Conservation (phyloP, 305 asterid genomes). For the Ilex paraguariensis region DNA sequence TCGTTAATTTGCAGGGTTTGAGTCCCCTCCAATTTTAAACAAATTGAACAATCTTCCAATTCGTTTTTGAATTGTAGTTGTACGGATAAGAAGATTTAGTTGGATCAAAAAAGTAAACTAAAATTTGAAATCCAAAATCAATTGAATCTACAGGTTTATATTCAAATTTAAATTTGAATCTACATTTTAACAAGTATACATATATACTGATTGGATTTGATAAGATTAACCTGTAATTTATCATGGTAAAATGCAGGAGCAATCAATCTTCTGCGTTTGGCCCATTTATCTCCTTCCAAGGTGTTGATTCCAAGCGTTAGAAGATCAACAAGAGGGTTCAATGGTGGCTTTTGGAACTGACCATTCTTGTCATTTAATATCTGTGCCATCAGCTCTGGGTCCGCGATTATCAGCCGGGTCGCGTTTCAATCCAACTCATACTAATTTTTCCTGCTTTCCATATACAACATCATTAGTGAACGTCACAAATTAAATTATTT, state of each 20-base stretch:
- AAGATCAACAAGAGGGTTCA: constrained; percentile 24
- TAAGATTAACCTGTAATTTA: constrained; percentile 15
- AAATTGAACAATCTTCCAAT: too few relatives aligned
- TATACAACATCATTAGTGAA: background rate
- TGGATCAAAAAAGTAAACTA: too few relatives aligned
- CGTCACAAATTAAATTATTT: background rate
- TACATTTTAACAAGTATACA: too few relatives aligned
- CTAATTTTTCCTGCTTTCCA: background rate
- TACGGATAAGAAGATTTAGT: too few relatives aligned
- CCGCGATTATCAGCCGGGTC: constrained; percentile 22
- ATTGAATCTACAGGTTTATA: too few relatives aligned
- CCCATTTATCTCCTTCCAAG: constrained; percentile 28
- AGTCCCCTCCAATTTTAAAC: too few relatives aligned
- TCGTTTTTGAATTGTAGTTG: too few relatives aligned
- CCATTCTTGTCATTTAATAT: constrained; percentile 20
- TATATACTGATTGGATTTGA: too few relatives aligned
- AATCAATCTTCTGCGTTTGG: constrained; percentile 20
- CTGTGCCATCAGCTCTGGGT: constrained; percentile 16
- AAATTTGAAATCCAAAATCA: too few relatives aligned
- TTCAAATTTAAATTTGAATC: too few relatives aligned
- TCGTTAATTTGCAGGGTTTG: too few relatives aligned
- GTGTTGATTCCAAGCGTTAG: constrained; percentile 19
- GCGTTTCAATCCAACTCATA: constrained; percentile 18
- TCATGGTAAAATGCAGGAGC: constrained; percentile 31
- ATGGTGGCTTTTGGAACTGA: constrained; percentile 15